These are phyloP conservation scores for Apophysomyces sp. DNA, from an alignment of 371 early-diverging fungal genomes.

Conservation along the genomic window DNA sequence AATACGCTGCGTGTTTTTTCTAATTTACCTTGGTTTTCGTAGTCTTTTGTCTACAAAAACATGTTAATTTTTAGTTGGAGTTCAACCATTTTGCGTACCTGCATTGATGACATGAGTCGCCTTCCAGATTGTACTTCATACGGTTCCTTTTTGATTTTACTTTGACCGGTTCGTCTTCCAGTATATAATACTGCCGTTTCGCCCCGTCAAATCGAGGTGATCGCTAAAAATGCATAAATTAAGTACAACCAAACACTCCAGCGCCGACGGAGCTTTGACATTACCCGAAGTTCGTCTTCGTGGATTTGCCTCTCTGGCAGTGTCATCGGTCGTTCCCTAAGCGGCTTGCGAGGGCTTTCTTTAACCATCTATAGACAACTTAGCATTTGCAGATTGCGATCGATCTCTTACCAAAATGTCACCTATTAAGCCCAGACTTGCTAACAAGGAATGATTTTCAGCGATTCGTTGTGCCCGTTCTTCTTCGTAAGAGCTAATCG, in stretches of 20 bases:
- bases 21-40: not conserved
- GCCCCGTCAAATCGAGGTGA: not conserved
- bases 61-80: no score
- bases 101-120: slow-evolving; percentile 9
- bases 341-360: not conserved
- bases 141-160: not conserved
- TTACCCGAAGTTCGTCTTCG: not conserved
- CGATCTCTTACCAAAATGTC: not conserved
- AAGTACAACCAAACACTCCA: not conserved
- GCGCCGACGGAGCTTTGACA: not conserved
- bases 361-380: not conserved
- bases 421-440: not conserved
- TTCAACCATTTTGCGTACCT: no score
- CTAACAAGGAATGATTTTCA: not conserved
- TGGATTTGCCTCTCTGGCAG: not conserved
- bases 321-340: not conserved
- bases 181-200: not conserved
- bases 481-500: not conserved
- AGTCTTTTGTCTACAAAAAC: not conserved
- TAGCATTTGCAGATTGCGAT: not conserved
- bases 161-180: not conserved
- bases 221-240: not conserved
- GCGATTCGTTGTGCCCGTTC: not conserved
- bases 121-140: not conserved
- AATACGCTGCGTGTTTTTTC: not conserved